Base-by-base conservation (phyloP, 192 early-diverging fungal species). In the Gamsiella multidivaricata region DNA sequence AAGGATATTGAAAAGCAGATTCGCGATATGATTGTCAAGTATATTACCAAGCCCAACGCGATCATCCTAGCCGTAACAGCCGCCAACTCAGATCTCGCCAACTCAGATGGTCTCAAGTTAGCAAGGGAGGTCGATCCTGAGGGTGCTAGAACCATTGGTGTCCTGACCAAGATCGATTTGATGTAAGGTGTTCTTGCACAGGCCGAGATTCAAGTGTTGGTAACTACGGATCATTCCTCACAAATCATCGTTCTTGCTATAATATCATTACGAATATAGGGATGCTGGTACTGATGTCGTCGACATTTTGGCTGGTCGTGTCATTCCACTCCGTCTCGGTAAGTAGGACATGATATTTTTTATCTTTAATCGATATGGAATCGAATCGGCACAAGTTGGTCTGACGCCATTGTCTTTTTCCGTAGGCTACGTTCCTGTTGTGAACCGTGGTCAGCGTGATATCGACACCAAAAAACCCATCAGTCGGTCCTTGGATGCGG, bases 1-100 rank as follows among this genome's bases (percentile, higher is more conserved):
- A 95, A 96, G 82, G 96, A 99, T 73, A 99, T 99, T 75, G 98
- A 99, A 80, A 94, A 90, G 75, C 94, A 96, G 75, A 99, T 99
- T 68, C 87, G 90, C 49, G 97, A 99, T 47, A 99, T 99, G 98
- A 90, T 99, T 62, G 65, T 97, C 65, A 96, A 98, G 68, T 98
- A 96, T 73, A 98, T 98, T 81, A 91, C 91, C 50, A 99, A 99
- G 83, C 94, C 92, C 51, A 99, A 98, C 69, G 91, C 95, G 28
- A 99, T 99, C 64, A 99, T 99, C 64, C 83, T 99, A 37, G 94
- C 96, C 0, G 98, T 99, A 7, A 99, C 97, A 1, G 91, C 95
- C 14, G 97, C 95, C 25, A 99, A 99, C 85, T 93, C 93, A 5
- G 98, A 99, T 87, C 87, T 99, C 62, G 98, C 98, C 67, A 99